Base-by-base conservation (phyloP, 2,329 filamentous ascomycete species). In the Aurifilum marmelostoma region DNA sequence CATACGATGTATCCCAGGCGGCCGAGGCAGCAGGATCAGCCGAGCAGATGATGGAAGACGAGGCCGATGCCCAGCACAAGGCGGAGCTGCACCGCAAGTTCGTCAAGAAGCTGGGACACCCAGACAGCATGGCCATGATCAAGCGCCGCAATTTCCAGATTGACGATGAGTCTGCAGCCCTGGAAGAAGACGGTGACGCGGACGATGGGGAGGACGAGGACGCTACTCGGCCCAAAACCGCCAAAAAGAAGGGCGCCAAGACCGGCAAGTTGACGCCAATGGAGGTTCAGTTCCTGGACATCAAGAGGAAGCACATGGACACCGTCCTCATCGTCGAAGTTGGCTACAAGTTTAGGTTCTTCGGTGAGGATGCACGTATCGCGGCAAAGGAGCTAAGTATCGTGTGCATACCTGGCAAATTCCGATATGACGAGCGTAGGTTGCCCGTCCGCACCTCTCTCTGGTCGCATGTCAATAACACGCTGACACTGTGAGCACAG, bases 261-360 rank as follows among this genome's bases (percentile, higher is more conserved):
- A 84, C 85, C 2, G 85, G 86, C 67, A 97, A 97, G 77, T 86
- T 99, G 70, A 99, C 96, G 0, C 96, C 96, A 0, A 92, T 99
- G 89, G 94, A 98, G 78, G 87, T 92, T 54, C 96, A 98, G 75
- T 92, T 97, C 69, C 85, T 99, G 7, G 94, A 97, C 24, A 97
- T 99, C 79, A 99, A 99, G 81, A 87, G 89, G 70, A 92, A 95
- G 74, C 90, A 98, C 77, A 86, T 93, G 82, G 96, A 98, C 77
- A 96, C 95, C 0, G 75, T 99, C 27, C 84, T 99, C 66, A 92
- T 98, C 16, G 90, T 98, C 65, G 95, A 99, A 78, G 96, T 98
- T 11, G 96, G 96, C 64, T 99, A 99, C 82, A 99, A 99, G 78
- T 99, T 97, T 80, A 90, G 92, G 43, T 97, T 99, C 82, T 97